Conservation (phyloP, 78 protist species). For the slime mould (Dictyostelium discoideum) region DNA sequence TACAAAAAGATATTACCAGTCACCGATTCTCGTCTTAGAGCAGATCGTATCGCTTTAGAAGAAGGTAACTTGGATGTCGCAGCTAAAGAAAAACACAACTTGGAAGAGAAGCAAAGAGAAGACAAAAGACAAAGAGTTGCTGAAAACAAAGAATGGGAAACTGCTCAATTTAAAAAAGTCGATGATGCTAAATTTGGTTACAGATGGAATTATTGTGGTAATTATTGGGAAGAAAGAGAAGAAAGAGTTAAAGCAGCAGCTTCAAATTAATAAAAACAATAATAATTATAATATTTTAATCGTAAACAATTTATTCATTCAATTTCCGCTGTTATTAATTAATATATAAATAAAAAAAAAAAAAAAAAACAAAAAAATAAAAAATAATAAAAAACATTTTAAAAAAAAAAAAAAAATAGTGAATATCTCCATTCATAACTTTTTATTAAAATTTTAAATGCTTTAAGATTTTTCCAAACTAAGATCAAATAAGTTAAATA, state of each 20-base stretch:
- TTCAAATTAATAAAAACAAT: not conserved
- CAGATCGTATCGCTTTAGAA: conserved; percentile 76
- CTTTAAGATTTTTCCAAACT: no score
- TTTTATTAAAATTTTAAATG: no score
- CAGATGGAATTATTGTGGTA: conserved; percentile 66
- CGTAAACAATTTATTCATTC: not conserved
- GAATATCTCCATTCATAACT: no score
- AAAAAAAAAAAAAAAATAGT: not conserved
- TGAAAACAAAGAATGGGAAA: conserved; percentile 64
- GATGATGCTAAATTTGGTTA: conserved; percentile 21
- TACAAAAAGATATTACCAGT: conserved; percentile 67
- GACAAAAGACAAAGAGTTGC: conserved; percentile 68
- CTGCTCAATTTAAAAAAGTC: conserved; percentile 62
- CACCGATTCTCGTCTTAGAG: conserved; percentile 64
- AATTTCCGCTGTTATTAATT: not conserved
- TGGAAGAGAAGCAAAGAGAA: conserved; percentile 82
- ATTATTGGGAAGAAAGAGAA: conserved; percentile 74
- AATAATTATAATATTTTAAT: not conserved
- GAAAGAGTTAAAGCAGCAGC: not conserved
- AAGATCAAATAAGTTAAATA: no score
- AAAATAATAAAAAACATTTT: not conserved
- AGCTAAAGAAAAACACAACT: conserved; percentile 61
- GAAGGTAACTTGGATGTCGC: conserved; percentile 66
- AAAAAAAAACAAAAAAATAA: not conserved
- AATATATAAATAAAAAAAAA: not conserved